Evolutionary conservation across 768 basidiomycete species (phyloP).

Genomic region (Tulasnella calospora): DNA sequence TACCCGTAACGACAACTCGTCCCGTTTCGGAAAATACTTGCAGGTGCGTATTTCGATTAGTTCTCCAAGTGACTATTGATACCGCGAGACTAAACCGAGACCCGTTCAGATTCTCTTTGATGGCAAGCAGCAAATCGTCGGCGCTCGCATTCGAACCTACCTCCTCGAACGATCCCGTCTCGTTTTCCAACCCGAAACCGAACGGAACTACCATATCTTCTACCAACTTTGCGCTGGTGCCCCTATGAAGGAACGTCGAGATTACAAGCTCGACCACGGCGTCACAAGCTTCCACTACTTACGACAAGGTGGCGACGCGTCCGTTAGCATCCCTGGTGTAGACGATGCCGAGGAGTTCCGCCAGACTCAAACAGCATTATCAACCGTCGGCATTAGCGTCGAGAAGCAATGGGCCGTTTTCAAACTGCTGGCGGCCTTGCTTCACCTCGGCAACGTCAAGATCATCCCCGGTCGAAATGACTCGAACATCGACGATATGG

Average conservation of each 20-base stretch:
- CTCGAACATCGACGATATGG: constrained; percentile 76
- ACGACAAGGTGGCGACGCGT: constrained; percentile 84
- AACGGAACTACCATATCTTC: constrained; percentile 99
- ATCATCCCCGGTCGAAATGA: constrained; percentile 77
- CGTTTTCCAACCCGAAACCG: constrained; percentile 93
- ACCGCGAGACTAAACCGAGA: not conserved
- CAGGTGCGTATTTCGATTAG: constrained; percentile 54
- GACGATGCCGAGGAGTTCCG: constrained; percentile 97
- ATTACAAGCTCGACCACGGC: constrained; percentile 83
- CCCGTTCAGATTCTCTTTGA: constrained; percentile 84
- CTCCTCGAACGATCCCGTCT: constrained; percentile 94
- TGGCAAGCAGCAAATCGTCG: constrained; percentile 91
- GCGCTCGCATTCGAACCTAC: constrained; percentile 98
- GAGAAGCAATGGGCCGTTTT: constrained; percentile 99
- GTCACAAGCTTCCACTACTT: constrained; percentile 85
- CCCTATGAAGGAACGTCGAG: constrained; percentile 90
- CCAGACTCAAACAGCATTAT: constrained; percentile 87
- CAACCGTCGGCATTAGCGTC: constrained; percentile 94
- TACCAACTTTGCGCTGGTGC: constrained; percentile 98
- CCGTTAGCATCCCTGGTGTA: constrained; percentile 83
- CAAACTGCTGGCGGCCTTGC: constrained; percentile 81
- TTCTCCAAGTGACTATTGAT: not conserved
- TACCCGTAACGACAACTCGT: constrained; percentile 97
- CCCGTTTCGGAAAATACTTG: constrained; percentile 98
- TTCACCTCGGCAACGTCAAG: constrained; percentile 98